A percentile compares a stretch with the other conserved stretches of the same genome.
Evolutionary conservation across 2,329 filamentous ascomycete species (phyloP).

Genomic region (Pyricularia sp.): DNA sequence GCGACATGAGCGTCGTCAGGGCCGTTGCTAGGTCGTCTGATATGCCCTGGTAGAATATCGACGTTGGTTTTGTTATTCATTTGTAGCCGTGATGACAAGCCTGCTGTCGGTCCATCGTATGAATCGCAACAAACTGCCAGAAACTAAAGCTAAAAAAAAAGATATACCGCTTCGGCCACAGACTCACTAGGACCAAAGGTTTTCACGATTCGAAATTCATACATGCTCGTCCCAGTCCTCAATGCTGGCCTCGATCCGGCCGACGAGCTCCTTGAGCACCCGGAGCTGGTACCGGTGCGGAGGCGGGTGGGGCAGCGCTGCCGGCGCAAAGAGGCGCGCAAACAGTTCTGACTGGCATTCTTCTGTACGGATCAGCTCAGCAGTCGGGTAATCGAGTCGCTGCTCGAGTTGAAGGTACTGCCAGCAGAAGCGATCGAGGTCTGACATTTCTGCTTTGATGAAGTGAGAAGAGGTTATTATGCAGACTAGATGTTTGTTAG

Average conservation of each 20-base stretch:
- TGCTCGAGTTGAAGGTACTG: slow-evolving; percentile 74
- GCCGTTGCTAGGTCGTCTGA: slow-evolving; percentile 69
- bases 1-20: slow-evolving; percentile 55
- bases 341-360: slow-evolving; percentile 60
- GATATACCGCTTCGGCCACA: not conserved
- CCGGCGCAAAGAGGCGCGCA: slow-evolving; percentile 53
- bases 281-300: slow-evolving; percentile 61
- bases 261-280: slow-evolving; percentile 64
- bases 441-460: not conserved
- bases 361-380: slow-evolving; percentile 45
- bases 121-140: not conserved
- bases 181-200: not conserved
- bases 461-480: not conserved
- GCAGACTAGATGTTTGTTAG: not conserved
- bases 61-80: not conserved
- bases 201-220: slow-evolving; percentile 32
- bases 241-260: slow-evolving; percentile 63
- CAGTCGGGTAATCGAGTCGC: slow-evolving; percentile 53
- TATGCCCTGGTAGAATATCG: slow-evolving; percentile 52
- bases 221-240: slow-evolving; percentile 82
- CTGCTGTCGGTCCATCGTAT: not conserved
- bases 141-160: not conserved
- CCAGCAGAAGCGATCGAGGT: slow-evolving; percentile 39
- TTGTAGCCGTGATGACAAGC: not conserved
- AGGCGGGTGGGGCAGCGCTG: slow-evolving; percentile 45